These are phyloP conservation scores for Aspergillus olivimuriae DNA, from an alignment of 495 filamentous ascomycete genomes.

Conservation along the genomic window DNA sequence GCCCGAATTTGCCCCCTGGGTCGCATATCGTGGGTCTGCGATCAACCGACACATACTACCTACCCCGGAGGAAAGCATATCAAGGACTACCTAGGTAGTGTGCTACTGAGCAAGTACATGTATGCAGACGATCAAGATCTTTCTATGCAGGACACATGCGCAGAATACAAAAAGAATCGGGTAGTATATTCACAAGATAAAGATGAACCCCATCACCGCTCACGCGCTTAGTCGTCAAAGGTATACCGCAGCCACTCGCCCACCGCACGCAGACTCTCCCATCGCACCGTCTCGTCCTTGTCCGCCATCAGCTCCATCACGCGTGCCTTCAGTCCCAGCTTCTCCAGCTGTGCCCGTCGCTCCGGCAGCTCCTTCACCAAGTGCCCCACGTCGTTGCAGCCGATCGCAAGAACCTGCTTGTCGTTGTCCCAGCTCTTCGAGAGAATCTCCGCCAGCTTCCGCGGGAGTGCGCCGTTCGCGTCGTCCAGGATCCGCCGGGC, in stretches of 20 bases:
- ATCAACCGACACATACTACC: no score
- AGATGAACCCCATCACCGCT: no score
- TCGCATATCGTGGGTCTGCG: no score
- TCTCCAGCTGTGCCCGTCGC: constrained; percentile 75
- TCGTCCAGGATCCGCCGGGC: constrained; percentile 87
- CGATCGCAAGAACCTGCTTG: constrained; percentile 93
- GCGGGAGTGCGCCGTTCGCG: constrained; percentile 68
- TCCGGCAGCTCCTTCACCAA: constrained; percentile 90
- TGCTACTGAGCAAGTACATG: no score
- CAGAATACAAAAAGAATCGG: constrained; percentile 4
- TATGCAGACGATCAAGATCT: no score
- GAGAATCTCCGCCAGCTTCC: constrained; percentile 83
- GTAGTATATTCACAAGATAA: constrained; percentile 13
- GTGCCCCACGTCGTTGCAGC: constrained; percentile 86
- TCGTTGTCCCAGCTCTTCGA: constrained; percentile 81
- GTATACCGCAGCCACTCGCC: constrained; percentile 92
- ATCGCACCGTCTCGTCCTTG: constrained; percentile 80
- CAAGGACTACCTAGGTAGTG: no score
- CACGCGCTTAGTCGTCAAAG: no score
- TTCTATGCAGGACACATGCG: no score
- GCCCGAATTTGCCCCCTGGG: no score
- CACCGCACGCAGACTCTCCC: constrained; percentile 90
- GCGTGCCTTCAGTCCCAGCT: constrained; percentile 78
- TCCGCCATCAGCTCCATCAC: constrained; percentile 97
- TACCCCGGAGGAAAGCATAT: no score